A percentile compares a stretch with the other conserved stretches of the same genome.
These are phyloP conservation scores for Prunus salicina DNA, from an alignment of 306 rosid genomes.

Conservation along the genomic window DNA sequence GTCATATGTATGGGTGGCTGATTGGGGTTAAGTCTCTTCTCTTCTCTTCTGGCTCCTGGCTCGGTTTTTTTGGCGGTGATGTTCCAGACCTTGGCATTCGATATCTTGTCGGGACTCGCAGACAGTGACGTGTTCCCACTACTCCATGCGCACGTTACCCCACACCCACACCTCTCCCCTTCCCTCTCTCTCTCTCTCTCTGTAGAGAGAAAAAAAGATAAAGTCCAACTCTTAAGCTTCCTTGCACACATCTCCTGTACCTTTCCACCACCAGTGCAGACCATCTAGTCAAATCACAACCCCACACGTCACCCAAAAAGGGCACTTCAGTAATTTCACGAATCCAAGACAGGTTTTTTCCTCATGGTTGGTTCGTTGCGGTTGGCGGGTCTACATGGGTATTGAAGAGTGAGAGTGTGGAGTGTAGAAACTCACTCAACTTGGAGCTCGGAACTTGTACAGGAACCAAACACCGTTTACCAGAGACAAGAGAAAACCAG, in stretches of 20 bases:
- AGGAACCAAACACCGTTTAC: conserved; percentile 32
- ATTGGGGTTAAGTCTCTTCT: too few relatives aligned
- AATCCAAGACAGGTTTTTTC: not conserved
- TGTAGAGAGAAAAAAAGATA: not conserved
- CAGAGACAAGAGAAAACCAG: conserved; percentile 23
- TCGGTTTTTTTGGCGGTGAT: conserved; percentile 32
- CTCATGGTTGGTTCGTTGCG: not conserved
- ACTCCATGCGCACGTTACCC: conserved; percentile 47
- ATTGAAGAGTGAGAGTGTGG: not conserved
- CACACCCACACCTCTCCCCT: not conserved
- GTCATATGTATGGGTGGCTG: too few relatives aligned
- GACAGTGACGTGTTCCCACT: conserved; percentile 49
- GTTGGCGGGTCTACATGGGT: not conserved
- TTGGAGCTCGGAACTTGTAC: conserved; percentile 47
- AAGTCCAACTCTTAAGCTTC: not conserved
- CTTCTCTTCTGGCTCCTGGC: too few relatives aligned
- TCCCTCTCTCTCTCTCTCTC: not conserved
- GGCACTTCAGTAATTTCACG: not conserved
- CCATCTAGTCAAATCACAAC: not conserved
- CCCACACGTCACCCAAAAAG: conserved; percentile 1
- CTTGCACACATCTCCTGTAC: not conserved
- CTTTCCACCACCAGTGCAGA: not conserved
- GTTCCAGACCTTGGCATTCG: conserved; percentile 28
- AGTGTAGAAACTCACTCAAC: conserved; percentile 12
- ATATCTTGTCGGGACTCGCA: conserved; percentile 35